Conservation (phyloP, 163 green algal species). For the Scenedesmus sp. region DNA sequence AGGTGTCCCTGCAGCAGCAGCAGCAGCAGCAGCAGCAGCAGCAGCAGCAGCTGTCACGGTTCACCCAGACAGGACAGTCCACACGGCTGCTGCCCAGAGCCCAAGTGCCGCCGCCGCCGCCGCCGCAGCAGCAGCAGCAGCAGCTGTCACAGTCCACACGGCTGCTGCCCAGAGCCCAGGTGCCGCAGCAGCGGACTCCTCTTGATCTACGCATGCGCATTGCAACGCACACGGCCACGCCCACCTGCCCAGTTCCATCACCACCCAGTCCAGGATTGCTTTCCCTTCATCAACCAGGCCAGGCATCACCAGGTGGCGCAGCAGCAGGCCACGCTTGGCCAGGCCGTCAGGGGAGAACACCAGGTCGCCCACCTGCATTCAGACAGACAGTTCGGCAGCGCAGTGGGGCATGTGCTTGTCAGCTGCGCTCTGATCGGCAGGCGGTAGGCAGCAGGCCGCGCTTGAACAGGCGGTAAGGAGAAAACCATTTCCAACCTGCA, state of each 20-base stretch:
- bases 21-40: background rate
- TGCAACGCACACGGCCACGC: background rate
- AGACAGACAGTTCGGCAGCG: background rate
- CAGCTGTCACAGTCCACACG: background rate
- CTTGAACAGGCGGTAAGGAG: no score
- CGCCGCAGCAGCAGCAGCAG: no score
- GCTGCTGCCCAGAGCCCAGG: background rate
- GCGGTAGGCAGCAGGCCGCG: no score
- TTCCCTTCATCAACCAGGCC: constrained; percentile 41
- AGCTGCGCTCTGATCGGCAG: no score
- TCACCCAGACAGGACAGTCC: no score
- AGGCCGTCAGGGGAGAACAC: constrained; percentile 48
- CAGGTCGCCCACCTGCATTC: constrained; percentile 6
- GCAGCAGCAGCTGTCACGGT: background rate
- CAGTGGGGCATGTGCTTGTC: no score
- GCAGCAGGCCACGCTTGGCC: constrained; percentile 48
- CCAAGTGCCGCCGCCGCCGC: no score
- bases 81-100: background rate
- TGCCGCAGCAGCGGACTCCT: no score
- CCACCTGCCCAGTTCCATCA: constrained; percentile 40
- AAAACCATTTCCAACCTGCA: no score
- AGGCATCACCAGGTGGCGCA: constrained; percentile 52
- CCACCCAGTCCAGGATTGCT: constrained; percentile 46
- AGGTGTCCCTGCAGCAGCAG: constrained; percentile 35
- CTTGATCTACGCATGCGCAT: no score